Percentiles rank a stretch among this genome's conserved stretches.
phyloP scores from a whole-genome alignment of 306 rosid species.

The Sphenostylis stenocarpa region DNA sequence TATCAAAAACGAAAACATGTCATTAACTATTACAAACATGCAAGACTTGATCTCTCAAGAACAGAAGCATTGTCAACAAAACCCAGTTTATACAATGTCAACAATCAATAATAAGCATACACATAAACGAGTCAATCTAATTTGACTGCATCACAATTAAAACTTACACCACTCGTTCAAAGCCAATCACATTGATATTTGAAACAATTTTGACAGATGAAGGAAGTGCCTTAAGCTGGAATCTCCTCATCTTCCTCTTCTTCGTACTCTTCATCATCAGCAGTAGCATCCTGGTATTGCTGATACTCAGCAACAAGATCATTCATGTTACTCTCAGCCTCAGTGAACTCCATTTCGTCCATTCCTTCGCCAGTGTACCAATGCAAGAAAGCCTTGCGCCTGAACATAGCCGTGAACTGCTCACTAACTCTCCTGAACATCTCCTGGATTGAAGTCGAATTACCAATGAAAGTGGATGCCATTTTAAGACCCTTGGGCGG shows the following conservation, averaged over 20 bases:
- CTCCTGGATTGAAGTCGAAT: slow-evolving; percentile 56
- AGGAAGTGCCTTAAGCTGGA: slow-evolving; percentile 24
- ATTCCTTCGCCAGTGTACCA: slow-evolving; percentile 63
- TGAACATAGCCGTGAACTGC: slow-evolving; percentile 61
- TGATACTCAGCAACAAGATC: slow-evolving; percentile 58
- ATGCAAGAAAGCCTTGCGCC: slow-evolving; percentile 65
- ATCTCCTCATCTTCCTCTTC: slow-evolving; percentile 49
- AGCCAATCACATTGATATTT: slow-evolving; percentile 38
- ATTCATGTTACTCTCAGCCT: slow-evolving; percentile 60
- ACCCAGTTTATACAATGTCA: slow-evolving; percentile 35
- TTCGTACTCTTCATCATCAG: slow-evolving; percentile 48
- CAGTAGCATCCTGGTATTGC: slow-evolving; percentile 58
- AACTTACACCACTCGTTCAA: slow-evolving; percentile 38
- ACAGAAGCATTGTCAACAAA: slow-evolving; percentile 39
- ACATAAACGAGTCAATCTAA: slow-evolving; percentile 42
- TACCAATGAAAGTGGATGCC: slow-evolving; percentile 55
- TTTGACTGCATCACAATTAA: slow-evolving; percentile 42
- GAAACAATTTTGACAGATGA: slow-evolving; percentile 28
- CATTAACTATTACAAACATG: slow-evolving; percentile 36
- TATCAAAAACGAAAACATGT: background rate
- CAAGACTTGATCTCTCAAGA: slow-evolving; percentile 37
- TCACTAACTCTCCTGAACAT: slow-evolving; percentile 60
- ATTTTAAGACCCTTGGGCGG: slow-evolving; percentile 57
- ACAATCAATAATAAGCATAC: slow-evolving; percentile 32
- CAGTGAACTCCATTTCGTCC: slow-evolving; percentile 61